Conservation (phyloP, 1,284 basidiomycete species). For the Rhodotorula sp. region DNA sequence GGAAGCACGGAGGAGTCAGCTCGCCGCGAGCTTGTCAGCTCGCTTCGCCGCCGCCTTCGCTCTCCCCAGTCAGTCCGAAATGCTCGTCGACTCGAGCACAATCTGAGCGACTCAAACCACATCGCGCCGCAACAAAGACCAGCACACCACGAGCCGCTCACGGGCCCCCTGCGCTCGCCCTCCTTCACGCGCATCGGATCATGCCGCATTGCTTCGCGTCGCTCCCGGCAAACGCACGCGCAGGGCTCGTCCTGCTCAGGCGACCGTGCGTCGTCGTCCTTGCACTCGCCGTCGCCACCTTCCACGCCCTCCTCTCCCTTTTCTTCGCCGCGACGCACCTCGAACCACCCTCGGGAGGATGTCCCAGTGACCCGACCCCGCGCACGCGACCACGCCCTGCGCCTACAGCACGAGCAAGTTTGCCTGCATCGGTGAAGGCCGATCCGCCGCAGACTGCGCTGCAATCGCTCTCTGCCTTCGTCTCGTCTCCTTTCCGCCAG, state of each 20-base stretch:
- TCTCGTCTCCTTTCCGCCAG: neutral
- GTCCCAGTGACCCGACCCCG: neutral
- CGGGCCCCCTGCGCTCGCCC: neutral
- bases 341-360: neutral
- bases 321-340: neutral
- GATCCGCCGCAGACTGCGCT: neutral
- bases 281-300: neutral
- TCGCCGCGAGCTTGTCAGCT: too few relatives aligned
- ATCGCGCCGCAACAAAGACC: too few relatives aligned
- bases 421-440: neutral
- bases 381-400: slow-evolving; percentile 5
- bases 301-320: neutral
- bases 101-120: too few relatives aligned
- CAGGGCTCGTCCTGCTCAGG: slow-evolving; percentile 1
- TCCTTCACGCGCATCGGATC: neutral
- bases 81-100: too few relatives aligned
- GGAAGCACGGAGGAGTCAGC: too few relatives aligned
- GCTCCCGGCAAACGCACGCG: neutral
- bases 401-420: neutral
- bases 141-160: neutral
- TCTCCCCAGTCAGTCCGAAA: too few relatives aligned
- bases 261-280: neutral
- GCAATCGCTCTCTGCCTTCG: neutral
- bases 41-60: too few relatives aligned
- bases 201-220: neutral